Evolutionary conservation across 2,329 filamentous ascomycete genomes (phyloP), one percentile per base, ranked within the genome.

Genomic region (Alternaria rosae): DNA sequence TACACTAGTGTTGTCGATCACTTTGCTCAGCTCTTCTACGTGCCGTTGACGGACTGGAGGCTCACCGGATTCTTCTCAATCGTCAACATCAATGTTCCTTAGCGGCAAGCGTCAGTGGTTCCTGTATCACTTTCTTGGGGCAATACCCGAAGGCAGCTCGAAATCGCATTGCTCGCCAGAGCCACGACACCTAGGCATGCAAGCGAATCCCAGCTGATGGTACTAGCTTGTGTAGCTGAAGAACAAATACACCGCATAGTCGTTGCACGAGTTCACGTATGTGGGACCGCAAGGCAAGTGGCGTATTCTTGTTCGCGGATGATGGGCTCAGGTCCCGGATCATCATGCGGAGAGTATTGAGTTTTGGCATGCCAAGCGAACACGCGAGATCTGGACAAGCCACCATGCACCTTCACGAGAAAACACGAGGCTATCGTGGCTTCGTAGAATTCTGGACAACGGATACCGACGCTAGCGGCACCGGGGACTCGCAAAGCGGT

Each of bases 361-460:
- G 25, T 54, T 47, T 20, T 61, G 48, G 23, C 20, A 43, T 61
- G 42, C 54, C 48, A 58, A 54, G 50, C 32, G 15, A 45, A 17
- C 44, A 61, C 11, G 48, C 48, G 41, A 53, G 55, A 41, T 38
- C 45, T 47, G 17, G 48, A 17, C 32, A 52, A 53, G 61, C 52
- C 57, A 60, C 52, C 17, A 52, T 54, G 25, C 61, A 56, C n/a
- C 32, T 17, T 56, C 28, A 45, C 59, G 52, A 56, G 50, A 44
- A 38, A 28, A 52, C 35, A 51, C 32, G 55, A 57, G 47, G 52
- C 35, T 32, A 50, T 50, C 13, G 25, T 26, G 30, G 23, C 44
- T 26, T 50, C 44, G 35, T 26, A 21, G 47, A 45, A 42, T 21
- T 38, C 41, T 57, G 25, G 54, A 52, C 23, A 32, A 32, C 32